Evolutionary conservation across 2,329 filamentous ascomycete species (phyloP).

Genomic region (Penicillium sp.): DNA sequence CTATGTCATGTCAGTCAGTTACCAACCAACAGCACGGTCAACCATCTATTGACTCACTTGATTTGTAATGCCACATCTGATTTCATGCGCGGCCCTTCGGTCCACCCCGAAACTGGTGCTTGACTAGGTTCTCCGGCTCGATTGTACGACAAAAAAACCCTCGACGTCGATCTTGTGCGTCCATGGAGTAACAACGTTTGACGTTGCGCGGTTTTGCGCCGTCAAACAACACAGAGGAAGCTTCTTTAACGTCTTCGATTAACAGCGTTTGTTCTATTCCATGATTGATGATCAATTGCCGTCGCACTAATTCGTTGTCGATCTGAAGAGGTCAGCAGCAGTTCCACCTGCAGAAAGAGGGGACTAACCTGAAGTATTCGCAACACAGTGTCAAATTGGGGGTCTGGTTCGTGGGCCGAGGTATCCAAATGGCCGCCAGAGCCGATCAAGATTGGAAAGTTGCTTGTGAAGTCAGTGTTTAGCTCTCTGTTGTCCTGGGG

Average conservation of each 20-base stretch:
- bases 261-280: slow-evolving; percentile 80
- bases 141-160: slow-evolving; percentile 58
- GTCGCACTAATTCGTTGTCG: slow-evolving; percentile 71
- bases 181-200: slow-evolving; percentile 60
- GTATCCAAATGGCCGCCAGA: slow-evolving; percentile 55
- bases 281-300: slow-evolving; percentile 78
- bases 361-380: slow-evolving; percentile 61
- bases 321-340: slow-evolving; percentile 51
- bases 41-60: slow-evolving; percentile 35
- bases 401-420: slow-evolving; percentile 67
- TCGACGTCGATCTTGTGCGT: slow-evolving; percentile 60
- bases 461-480: slow-evolving; percentile 32
- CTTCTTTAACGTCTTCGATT: slow-evolving; percentile 64
- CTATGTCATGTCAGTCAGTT: slow-evolving; percentile 20
- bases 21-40: neutral
- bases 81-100: slow-evolving; percentile 67
- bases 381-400: slow-evolving; percentile 70
- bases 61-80: slow-evolving; percentile 69
- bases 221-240: slow-evolving; percentile 64
- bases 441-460: slow-evolving; percentile 62
- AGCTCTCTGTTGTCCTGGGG: neutral
- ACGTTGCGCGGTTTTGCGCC: slow-evolving; percentile 64
- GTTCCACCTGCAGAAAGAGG: neutral
- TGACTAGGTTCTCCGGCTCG: slow-evolving; percentile 49
- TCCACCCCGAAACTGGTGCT: slow-evolving; percentile 52